Percentiles rank a stretch among this genome's conserved stretches.
Evolutionary conservation across 179 eudicot species (phyloP).

Genomic region (Camellia oleifera): DNA sequence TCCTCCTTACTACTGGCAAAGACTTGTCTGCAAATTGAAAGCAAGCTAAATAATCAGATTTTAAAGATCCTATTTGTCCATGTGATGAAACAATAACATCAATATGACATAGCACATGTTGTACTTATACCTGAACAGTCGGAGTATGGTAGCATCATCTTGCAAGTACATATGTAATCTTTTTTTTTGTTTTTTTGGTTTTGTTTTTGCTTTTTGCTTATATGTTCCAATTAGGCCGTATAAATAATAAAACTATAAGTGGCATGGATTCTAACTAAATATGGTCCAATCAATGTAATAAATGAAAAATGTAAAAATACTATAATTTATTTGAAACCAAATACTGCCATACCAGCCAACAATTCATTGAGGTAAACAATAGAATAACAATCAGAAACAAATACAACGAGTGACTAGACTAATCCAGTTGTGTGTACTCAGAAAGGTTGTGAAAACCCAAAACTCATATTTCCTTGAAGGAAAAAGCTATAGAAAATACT

Average conservation of each 20-base stretch:
- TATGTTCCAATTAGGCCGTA: not conserved
- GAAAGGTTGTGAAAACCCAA: not conserved
- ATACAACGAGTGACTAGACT: not conserved
- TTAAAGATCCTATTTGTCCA: not conserved
- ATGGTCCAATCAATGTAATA: too few species aligned
- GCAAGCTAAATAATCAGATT: not conserved
- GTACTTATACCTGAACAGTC: not conserved
- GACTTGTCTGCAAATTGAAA: not conserved
- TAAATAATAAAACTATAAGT: not conserved
- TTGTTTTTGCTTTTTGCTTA: not conserved
- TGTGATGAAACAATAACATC: not conserved
- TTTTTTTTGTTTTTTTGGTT: not conserved
- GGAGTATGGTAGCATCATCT: not conserved
- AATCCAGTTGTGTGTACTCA: not conserved
- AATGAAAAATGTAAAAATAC: too few species aligned
- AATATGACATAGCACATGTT: not conserved
- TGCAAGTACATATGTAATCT: not conserved
- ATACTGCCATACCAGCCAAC: not conserved
- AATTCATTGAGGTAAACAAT: not conserved
- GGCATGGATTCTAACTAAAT: not conserved
- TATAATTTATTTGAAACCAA: not conserved
- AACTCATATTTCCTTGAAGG: not conserved
- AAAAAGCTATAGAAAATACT: too few species aligned
- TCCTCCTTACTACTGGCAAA: not conserved
- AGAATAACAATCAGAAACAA: not conserved